Evolutionary conservation across 169 alveolate genomes (phyloP), one percentile per base, ranked within the genome.

Genomic region (Pseudocohnilembus persalinus): DNA sequence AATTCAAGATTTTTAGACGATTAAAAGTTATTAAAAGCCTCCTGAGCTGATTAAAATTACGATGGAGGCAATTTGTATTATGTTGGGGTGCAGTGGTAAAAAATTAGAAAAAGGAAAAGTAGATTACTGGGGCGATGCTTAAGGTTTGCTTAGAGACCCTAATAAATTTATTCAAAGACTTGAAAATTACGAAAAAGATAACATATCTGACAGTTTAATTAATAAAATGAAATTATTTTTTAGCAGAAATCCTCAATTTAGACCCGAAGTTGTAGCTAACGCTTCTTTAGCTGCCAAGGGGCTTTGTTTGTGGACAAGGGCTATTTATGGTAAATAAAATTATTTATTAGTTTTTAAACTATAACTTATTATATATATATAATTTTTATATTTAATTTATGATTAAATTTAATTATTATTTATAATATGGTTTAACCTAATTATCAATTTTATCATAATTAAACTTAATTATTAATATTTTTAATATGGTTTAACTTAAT

Each of bases 31-130:
- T 72, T 85, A 89, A 49, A 94, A 90, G 16, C 97, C 98, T 24
- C 96, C 97, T 0, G 87, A 88, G 0, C 96, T 95, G 6, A 94
- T 94, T 29, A 87, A 85, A n/a, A 80, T 94, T 29, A 93, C 96
- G 0, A 91, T 95, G 95, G 96, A 94, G 82, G 95, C 96, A 24
- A 94, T 96, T 34, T 94, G 97, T 84, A 91, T 96, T 32, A 89
- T 94, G 88, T 76, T 88, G 26, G 90, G 87, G 35, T 74, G 82
- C 63, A 88, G 85, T 81, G 73, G 92, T 0, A 89, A 88, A 64
- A 91, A 88, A 79, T 92, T 91, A 29, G 74, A 82, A 29, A 87
- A 89, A 30, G 89, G 86, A 27, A 73, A 35, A n/a, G 79, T 77
- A 73, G 89, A 85, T 0, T 92, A 88, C 77, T 92, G 96, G 96